phyloP scores from a whole-genome alignment of 129 eudicot genomes.

The Calendula officinalis region DNA sequence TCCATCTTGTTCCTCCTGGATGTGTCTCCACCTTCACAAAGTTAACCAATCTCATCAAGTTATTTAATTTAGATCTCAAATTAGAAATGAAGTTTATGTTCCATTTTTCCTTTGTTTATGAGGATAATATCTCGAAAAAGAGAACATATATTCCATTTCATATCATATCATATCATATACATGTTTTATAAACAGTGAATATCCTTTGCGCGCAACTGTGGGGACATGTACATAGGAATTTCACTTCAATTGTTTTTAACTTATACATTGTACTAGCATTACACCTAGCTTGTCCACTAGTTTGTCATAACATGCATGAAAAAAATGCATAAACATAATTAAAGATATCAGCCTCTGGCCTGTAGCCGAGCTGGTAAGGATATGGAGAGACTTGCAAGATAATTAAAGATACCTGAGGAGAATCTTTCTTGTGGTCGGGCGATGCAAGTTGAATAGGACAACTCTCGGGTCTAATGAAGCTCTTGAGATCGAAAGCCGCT shows the following conservation, averaged over 20 bases:
- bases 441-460: constrained; percentile 52
- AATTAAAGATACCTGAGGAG: constrained; percentile 45
- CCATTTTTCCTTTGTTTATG: not conserved
- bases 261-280: constrained; percentile 14
- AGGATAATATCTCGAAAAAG: constrained; percentile 25
- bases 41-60: constrained; percentile 18
- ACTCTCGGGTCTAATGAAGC: constrained; percentile 81
- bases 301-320: constrained; percentile 15
- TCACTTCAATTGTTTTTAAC: constrained; percentile 3
- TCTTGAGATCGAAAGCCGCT: constrained; percentile 69
- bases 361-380: not conserved
- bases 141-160: constrained; percentile 24
- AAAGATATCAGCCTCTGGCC: not conserved
- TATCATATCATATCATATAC: constrained; percentile 18
- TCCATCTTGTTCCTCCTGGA: constrained; percentile 95
- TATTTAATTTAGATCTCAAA: constrained; percentile 11
- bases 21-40: constrained; percentile 61
- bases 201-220: constrained; percentile 28
- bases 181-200: constrained; percentile 32
- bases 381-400: too few species aligned
- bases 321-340: not conserved
- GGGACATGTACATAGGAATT: constrained; percentile 23
- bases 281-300: constrained; percentile 22
- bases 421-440: constrained; percentile 50
- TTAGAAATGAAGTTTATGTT: constrained; percentile 1